phyloP scores from a whole-genome alignment of 2,329 filamentous ascomycete species.

The Penicillium sclerotigenum region DNA sequence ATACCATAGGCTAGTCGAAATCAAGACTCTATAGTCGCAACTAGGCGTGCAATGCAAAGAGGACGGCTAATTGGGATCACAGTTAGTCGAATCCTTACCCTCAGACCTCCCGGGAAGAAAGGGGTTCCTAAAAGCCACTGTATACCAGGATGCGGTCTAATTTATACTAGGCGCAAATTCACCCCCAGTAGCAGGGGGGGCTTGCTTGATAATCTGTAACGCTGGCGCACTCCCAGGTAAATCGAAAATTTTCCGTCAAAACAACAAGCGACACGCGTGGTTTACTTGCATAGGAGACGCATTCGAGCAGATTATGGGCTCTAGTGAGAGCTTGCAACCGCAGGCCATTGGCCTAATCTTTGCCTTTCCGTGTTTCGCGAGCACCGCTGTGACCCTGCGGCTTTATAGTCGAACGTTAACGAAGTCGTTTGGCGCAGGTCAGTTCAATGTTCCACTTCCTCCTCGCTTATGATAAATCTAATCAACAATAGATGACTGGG shows the following conservation, averaged over 20 bases:
- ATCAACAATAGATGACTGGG: not conserved
- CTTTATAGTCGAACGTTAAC: conserved; percentile 16
- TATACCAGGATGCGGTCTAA: not conserved
- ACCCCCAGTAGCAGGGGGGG: too few relatives aligned
- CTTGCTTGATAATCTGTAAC: not conserved
- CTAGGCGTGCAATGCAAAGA: too few relatives aligned
- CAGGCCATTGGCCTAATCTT: conserved; percentile 18
- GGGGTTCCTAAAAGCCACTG: not conserved
- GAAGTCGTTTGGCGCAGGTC: conserved; percentile 16
- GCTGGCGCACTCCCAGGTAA: not conserved
- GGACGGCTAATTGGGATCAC: not conserved
- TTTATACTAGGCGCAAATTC: not conserved
- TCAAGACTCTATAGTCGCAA: not conserved
- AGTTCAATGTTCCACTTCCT: not conserved
- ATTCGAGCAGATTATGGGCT: not conserved
- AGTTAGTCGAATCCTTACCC: not conserved
- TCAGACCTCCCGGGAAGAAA: too few relatives aligned
- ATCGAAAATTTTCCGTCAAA: not conserved
- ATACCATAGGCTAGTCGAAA: not conserved
- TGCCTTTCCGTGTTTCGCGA: conserved; percentile 16
- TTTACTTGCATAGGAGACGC: not conserved
- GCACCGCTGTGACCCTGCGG: conserved; percentile 14
- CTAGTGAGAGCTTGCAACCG: conserved; percentile 11
- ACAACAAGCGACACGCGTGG: not conserved
- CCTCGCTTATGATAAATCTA: not conserved